Evolutionary conservation across 441 rosid genomes (phyloP), one percentile per base, ranked within the genome.

Genomic region (Arabidopsis hybrid): DNA sequence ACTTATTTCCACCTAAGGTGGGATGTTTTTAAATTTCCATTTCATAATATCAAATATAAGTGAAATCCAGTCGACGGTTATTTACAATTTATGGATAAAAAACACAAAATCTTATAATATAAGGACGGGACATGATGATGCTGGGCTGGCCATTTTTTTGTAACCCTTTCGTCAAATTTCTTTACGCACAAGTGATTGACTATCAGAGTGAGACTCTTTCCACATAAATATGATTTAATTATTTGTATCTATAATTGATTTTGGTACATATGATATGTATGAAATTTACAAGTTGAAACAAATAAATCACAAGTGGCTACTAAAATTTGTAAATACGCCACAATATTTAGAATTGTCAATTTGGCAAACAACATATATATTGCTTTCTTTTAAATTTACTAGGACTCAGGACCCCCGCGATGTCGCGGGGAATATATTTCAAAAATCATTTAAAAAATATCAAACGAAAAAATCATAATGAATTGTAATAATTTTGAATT

Each of bases 151-250:
- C 64, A 43, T 7, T 43, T 32, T 36, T 29, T 26, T 31, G 10
- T 32, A 16, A 53, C 55, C 36, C 16, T 31, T 43, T 34, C 21
- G 57, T 64, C 76, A 55, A 72, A 34, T 64, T 55, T 64, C 71
- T 64, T 64, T 43, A 36, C 16, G 65, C 26, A 34, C 58, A 55
- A 64, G 76, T 72, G 31, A 64, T 64, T 72, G 76, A 72, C 58
- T 45, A 72, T 40, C 26, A 17, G n/a, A 35, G 57, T 38, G 31
- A 34, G 7, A 10, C 21, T 60, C 12, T 49, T 47, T 71, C 16
- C 16, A 50, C 4, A 11, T 29, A 60, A 36, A 6, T 26, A 36
- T 26, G 36, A 11, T 8, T 14, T 38, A 7, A 5, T 29, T 38
- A 36, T 57, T 6, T 29, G 4, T 34, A 3, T 60, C 3, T 29